Evolutionary conservation across 345 rosid genomes (phyloP).

Genomic region (Pseudoturritis turrita): DNA sequence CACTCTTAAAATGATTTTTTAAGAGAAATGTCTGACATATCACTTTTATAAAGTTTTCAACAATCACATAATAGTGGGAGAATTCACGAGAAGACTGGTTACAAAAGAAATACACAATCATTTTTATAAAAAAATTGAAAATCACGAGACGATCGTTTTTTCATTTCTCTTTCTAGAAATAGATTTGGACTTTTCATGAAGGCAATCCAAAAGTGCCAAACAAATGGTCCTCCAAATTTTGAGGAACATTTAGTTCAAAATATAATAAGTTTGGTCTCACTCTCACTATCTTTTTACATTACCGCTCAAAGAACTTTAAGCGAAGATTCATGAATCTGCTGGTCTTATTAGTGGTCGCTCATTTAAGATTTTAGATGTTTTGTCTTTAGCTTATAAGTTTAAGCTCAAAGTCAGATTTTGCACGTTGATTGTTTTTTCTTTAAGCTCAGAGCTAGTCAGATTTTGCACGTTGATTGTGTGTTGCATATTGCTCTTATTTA

Average conservation of each 20-base stretch:
- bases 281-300: not conserved
- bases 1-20: not conserved
- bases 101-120: not conserved
- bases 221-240: constrained; percentile 23
- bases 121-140: not conserved
- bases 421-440: not conserved
- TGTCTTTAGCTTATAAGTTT: not conserved
- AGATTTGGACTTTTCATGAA: constrained; percentile 27
- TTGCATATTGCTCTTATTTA: no score
- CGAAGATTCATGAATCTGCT: constrained; percentile 7
- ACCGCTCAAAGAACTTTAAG: not conserved
- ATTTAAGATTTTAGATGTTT: not conserved
- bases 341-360: not conserved
- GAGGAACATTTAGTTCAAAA: constrained; percentile 13
- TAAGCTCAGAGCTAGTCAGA: not conserved
- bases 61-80: constrained; percentile 12
- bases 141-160: constrained; percentile 20
- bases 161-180: constrained; percentile 9
- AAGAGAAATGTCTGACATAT: not conserved
- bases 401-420: not conserved
- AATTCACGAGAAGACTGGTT: constrained; percentile 20
- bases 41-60: not conserved
- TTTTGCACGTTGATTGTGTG: not conserved
- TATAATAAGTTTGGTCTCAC: constrained; percentile 5
- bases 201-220: constrained; percentile 16